Evolutionary conservation across 2,329 filamentous ascomycete species (phyloP).

Genomic region (Colletotrichum lini): DNA sequence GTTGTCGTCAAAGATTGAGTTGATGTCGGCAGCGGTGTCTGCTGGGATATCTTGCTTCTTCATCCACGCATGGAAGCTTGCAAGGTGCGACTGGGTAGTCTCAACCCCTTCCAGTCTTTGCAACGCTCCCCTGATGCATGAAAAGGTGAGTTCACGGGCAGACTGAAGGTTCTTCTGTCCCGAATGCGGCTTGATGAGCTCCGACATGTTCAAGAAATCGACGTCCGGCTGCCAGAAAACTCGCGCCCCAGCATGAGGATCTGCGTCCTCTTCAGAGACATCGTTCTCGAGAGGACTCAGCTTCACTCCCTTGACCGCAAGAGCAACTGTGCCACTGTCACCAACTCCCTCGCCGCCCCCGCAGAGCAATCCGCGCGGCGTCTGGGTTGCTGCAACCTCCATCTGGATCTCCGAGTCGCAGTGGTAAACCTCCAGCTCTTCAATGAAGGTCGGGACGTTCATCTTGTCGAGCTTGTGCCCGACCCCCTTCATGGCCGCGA

Average conservation of each 20-base stretch:
- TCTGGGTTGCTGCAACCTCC: conserved; percentile 16
- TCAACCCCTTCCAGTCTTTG: neutral
- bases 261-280: neutral
- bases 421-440: neutral
- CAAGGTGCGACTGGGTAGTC: conserved; percentile 7
- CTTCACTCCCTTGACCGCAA: conserved; percentile 14
- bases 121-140: conserved; percentile 9
- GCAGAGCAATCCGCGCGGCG: conserved; percentile 11
- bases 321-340: neutral
- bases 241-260: conserved; percentile 24
- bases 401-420: conserved; percentile 5
- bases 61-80: conserved; percentile 2
- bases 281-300: conserved; percentile 25
- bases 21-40: neutral
- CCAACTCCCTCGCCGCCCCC: conserved; percentile 1
- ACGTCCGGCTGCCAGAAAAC: conserved; percentile 28
- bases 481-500: conserved; percentile 20
- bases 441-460: conserved; percentile 32
- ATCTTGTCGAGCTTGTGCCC: conserved; percentile 26
- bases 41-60: neutral
- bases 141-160: neutral
- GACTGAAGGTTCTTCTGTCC: neutral
- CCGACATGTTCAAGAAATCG: conserved; percentile 11
- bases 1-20: neutral
- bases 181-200: conserved; percentile 9